Evolutionary conservation across 2,329 filamentous ascomycete species (phyloP).

Genomic region (Hirsutella thompsonii): DNA sequence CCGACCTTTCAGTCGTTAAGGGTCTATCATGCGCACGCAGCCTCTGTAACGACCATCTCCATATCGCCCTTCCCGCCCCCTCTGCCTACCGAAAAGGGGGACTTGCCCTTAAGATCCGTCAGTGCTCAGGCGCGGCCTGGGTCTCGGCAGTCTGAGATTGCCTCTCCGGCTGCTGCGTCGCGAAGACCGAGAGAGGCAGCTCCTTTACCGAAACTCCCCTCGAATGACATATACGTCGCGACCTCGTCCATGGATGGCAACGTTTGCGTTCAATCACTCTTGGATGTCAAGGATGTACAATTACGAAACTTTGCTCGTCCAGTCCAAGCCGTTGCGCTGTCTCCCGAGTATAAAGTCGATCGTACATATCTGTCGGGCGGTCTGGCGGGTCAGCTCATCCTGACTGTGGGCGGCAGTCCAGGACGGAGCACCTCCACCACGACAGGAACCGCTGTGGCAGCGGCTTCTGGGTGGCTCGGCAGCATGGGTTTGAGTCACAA

Average conservation of each 20-base stretch:
- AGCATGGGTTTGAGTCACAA: conserved; percentile 70
- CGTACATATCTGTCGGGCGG: conserved; percentile 84
- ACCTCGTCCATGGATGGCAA: conserved; percentile 94
- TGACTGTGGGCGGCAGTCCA: conserved; percentile 69
- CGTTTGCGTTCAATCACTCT: conserved; percentile 77
- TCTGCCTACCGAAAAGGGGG: conserved; percentile 29
- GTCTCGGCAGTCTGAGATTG: conserved; percentile 19
- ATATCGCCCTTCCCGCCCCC: conserved; percentile 71
- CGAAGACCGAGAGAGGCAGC: conserved; percentile 37
- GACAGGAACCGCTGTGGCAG: conserved; percentile 65
- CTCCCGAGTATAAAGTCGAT: conserved; percentile 86
- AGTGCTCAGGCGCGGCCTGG: conserved; percentile 18
- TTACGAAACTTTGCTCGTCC: conserved; percentile 89
- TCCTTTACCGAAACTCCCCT: conserved; percentile 58
- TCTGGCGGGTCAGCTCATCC: conserved; percentile 70
- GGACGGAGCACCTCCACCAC: conserved; percentile 84
- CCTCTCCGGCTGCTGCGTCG: conserved; percentile 38
- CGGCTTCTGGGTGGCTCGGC: conserved; percentile 83
- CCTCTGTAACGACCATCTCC: conserved; percentile 80
- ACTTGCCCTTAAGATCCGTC: conserved; percentile 24
- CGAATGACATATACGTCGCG: conserved; percentile 85
- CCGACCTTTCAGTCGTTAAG: conserved; percentile 71
- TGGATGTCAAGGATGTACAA: conserved; percentile 82
- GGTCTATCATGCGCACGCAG: conserved; percentile 84
- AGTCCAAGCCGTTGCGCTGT: conserved; percentile 84